Base-by-base conservation (phyloP, 2,329 filamentous ascomycete species). In the Claviceps fusiformis region DNA sequence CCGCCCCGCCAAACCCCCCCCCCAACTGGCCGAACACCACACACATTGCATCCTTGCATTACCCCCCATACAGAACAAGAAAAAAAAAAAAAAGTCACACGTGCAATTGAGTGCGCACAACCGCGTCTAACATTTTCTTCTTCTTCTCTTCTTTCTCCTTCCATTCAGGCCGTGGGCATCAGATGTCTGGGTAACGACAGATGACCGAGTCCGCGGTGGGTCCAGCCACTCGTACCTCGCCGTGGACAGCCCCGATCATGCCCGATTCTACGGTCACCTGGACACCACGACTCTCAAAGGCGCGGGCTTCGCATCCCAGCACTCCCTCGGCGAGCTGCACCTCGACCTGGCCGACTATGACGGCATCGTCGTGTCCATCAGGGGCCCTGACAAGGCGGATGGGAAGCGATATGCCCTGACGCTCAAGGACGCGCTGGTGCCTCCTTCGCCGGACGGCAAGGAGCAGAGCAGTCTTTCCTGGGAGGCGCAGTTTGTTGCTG, bases 271-370 rank as follows among this genome's bases (percentile, higher is more conserved):
- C 59, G 88, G 89, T 2, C 73, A 74, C 29, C 76, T 93, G 24
- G 87, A 93, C 69, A 89, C 85, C 59, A 77, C 76, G 54, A 82
- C 86, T 0, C 80, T 93, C 0, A 87, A 87, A 31, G 87, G 87
- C 35, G 88, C 89, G 0, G 89, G 89, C 5, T 93, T 95, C 65
- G 88, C 88, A 10, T 88, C 84, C 5, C 89, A 92, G 66, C 79
- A 85, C 50, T 89, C 85, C 5, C 76, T 74, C 44, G 79, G 82
- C 8, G 70, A 77, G 44, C 69, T 75, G 15, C 70, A 70, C 29
- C 86, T 85, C 78, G 78, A 93, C 62, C 69, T 93, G 8, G 78
- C 77, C 1, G 64, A 61, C 11, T 86, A 83, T 61, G 75, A 81
- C 49, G 86, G 86, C 3, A 69, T 89, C 29, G 67, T 75, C 59